Evolutionary conservation across 306 rosid genomes (phyloP).

Genomic region (Vachellia collinsii): DNA sequence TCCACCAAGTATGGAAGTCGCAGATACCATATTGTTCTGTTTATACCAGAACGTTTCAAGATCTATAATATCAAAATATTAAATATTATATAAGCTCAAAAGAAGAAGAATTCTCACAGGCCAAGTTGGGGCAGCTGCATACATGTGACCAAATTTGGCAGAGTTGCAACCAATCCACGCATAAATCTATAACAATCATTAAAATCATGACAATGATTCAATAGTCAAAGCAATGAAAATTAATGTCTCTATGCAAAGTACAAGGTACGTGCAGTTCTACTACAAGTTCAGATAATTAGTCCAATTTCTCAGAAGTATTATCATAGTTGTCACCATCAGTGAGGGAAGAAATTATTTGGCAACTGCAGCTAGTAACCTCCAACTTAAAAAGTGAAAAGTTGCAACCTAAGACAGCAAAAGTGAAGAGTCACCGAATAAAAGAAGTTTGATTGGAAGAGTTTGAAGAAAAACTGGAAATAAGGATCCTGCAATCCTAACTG

Average conservation of each 20-base stretch:
- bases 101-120: constrained; percentile 57
- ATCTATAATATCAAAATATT: not conserved
- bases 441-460: not conserved
- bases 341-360: not conserved
- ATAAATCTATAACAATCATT: constrained; percentile 57
- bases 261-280: not conserved
- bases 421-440: not conserved
- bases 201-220: constrained; percentile 8
- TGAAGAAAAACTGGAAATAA: not conserved
- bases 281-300: not conserved
- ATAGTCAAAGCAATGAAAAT: constrained; percentile 11
- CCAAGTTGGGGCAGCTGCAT: constrained; percentile 83
- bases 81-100: not conserved
- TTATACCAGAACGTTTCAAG: constrained; percentile 16
- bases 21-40: constrained; percentile 66
- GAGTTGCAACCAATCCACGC: constrained; percentile 89
- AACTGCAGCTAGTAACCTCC: constrained; percentile 2
- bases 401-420: constrained; percentile 4
- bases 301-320: not conserved
- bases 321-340: not conserved
- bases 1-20: constrained; percentile 84
- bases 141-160: constrained; percentile 73
- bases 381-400: not conserved
- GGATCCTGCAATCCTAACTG: not conserved
- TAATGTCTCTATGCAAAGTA: not conserved